Evolutionary conservation across 305 asterid species (phyloP), one percentile per base, ranked within the genome.

Genomic region (Fraxinus albicans): DNA sequence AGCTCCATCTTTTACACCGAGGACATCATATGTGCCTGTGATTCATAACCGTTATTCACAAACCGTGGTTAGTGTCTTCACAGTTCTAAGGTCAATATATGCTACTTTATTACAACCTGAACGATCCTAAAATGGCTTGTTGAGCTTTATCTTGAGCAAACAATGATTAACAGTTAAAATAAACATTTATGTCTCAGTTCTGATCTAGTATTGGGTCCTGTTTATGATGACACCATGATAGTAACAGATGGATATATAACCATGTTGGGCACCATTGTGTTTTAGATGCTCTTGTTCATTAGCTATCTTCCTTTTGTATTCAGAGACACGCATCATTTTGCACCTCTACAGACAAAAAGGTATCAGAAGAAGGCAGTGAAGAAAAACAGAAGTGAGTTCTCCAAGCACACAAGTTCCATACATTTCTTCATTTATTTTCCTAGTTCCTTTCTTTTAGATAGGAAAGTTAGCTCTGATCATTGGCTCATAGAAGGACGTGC

Each of bases 241-340:
- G 65, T 17, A 55, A 55, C 21, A 13, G 8, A 55, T 55, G 21
- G 25, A 55, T 55, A 12, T 55, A 55, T 55, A 19, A 55, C 23
- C 65, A 17, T 5, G 65, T 38, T 38, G 33, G 35, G 33, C 34
- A 65, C 35, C 73, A 25, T 25, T 44, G 40, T 72, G 33, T 47
- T 34, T 79, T 4, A 3, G 42, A 79, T 33, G 25, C 40, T 19
- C 27, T 17, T 69, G 47, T 65, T 29, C 67, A 74, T 33, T 31
- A 65, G 83, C 23, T 44, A 50, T 50, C 31, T 77, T 21, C 38
- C 67, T 27, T 83, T 23, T 79, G 82, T 85, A 21, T 80, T 77
- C 94, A 95, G 97, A 93, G 87, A 83, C 89, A 58, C 78, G 86
- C 88, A 82, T 80, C 83, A 58, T 92, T 86, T 93, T 88, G 88